A percentile compares a stretch with the other conserved stretches of the same genome.
Evolutionary conservation across 345 rosid species (phyloP).

Genomic region (Diplotaxis tenuifolia): DNA sequence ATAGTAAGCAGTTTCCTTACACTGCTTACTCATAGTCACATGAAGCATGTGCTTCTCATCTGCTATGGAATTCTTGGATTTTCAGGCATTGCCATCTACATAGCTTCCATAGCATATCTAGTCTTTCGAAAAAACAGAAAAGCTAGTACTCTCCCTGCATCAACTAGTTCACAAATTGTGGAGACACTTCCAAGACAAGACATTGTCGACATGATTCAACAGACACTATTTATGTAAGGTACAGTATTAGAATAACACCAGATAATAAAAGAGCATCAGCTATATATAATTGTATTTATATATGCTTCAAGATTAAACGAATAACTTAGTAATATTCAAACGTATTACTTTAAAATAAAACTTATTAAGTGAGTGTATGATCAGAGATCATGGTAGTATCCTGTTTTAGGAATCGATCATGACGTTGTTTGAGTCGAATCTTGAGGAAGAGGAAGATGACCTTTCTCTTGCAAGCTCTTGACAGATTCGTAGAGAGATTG

Average conservation of each 20-base stretch:
- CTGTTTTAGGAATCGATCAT: constrained; percentile 19
- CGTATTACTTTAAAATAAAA: constrained; percentile 3
- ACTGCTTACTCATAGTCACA: constrained; percentile 51
- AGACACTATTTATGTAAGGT: constrained; percentile 9
- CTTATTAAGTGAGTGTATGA: constrained; percentile 3
- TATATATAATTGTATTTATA: constrained; percentile 4
- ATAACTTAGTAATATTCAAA: constrained; percentile 24
- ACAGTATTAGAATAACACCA: neutral
- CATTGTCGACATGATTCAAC: constrained; percentile 67
- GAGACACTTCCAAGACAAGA: constrained; percentile 68
- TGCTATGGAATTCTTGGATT: constrained; percentile 68
- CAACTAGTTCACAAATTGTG: constrained; percentile 41
- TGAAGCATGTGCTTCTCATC: constrained; percentile 43
- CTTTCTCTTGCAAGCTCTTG: constrained; percentile 84
- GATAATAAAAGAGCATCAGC: constrained; percentile 16
- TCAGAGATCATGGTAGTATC: neutral
- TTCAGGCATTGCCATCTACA: constrained; percentile 54
- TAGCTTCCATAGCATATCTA: constrained; percentile 64
- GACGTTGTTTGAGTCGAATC: constrained; percentile 36
- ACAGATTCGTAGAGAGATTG: constrained; percentile 87
- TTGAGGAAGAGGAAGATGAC: constrained; percentile 65
- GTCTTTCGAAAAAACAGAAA: constrained; percentile 61
- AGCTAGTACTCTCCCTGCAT: constrained; percentile 46
- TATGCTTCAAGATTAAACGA: constrained; percentile 18
- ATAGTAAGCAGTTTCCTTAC: constrained; percentile 55